Evolutionary conservation across 805 yeast genomes (phyloP).

Genomic region (Clavispora fructus): DNA sequence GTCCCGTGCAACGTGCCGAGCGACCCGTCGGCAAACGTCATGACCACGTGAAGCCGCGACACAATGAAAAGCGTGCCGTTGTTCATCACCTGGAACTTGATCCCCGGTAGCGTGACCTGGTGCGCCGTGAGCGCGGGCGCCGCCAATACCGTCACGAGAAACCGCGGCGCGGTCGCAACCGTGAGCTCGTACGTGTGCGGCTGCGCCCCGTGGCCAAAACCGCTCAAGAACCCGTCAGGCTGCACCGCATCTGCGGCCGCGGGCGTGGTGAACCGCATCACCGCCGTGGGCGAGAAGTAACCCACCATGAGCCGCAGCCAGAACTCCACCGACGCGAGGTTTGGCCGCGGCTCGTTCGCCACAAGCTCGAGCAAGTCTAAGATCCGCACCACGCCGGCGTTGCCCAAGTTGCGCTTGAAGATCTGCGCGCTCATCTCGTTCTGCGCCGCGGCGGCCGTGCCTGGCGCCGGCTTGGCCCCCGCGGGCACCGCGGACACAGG

Average conservation of each 20-base stretch:
- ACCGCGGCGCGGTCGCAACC: conserved; percentile 59
- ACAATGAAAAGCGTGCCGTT: conserved; percentile 35
- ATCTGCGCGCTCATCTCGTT: conserved; percentile 25
- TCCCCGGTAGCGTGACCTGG: conserved; percentile 28
- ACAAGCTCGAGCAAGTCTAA: conserved; percentile 37
- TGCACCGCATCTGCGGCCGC: neutral
- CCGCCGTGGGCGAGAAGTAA: conserved; percentile 28
- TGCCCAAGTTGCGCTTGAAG: conserved; percentile 36
- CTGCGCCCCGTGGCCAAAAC: neutral
- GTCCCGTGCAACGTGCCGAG: conserved; percentile 58
- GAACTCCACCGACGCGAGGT: conserved; percentile 25
- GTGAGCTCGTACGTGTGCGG: conserved; percentile 55
- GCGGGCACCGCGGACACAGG: no score
- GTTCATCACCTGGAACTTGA: conserved; percentile 36
- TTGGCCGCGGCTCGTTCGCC: conserved; percentile 26
- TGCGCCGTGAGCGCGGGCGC: conserved; percentile 35
- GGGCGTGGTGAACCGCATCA: conserved; percentile 25
- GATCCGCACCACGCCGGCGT: conserved; percentile 37
- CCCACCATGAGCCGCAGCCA: conserved; percentile 33
- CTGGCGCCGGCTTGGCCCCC: neutral
- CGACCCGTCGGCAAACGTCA: conserved; percentile 63
- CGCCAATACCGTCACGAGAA: conserved; percentile 47
- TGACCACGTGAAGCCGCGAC: conserved; percentile 23
- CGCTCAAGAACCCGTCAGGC: neutral
- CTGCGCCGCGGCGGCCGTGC: conserved; percentile 1